phyloP scores from a whole-genome alignment of 2,329 filamentous ascomycete genomes.

The Fusarium austroafricanum region DNA sequence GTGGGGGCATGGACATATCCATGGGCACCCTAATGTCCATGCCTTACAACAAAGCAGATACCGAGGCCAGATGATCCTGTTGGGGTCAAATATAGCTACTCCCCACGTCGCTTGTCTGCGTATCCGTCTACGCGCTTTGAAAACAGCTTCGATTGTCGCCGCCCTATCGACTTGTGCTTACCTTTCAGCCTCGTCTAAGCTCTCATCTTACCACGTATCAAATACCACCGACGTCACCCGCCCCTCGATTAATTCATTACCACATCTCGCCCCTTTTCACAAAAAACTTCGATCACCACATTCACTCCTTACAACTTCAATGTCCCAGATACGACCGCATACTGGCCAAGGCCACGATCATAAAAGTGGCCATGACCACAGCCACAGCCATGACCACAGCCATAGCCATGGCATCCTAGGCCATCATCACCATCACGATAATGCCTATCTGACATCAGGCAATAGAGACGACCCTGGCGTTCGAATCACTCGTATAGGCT shows the following conservation, averaged over 20 bases:
- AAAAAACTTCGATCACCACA: constrained; percentile 35
- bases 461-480: constrained; percentile 79
- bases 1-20: constrained; percentile 30
- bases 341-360: constrained; percentile 40
- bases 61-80: constrained; percentile 42
- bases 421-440: constrained; percentile 88
- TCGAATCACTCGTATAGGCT: constrained; percentile 68
- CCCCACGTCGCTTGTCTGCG: constrained; percentile 39
- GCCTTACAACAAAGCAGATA: constrained; percentile 33
- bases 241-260: constrained; percentile 35
- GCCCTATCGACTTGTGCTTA: constrained; percentile 45
- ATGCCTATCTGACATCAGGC: constrained; percentile 91
- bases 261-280: constrained; percentile 40
- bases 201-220: constrained; percentile 34
- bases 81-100: constrained; percentile 36
- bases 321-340: constrained; percentile 50
- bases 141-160: constrained; percentile 41
- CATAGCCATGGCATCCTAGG: constrained; percentile 43
- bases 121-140: constrained; percentile 39
- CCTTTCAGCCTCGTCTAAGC: constrained; percentile 39
- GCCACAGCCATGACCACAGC: constrained; percentile 39
- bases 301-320: constrained; percentile 47
- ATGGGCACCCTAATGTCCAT: constrained; percentile 35
- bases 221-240: constrained; percentile 29
- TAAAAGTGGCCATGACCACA: constrained; percentile 39